Percentiles rank a stretch among this genome's conserved stretches.
These are phyloP conservation scores for Senecio squalidus DNA, from an alignment of 140 eudicot species.

Conservation along the genomic window DNA sequence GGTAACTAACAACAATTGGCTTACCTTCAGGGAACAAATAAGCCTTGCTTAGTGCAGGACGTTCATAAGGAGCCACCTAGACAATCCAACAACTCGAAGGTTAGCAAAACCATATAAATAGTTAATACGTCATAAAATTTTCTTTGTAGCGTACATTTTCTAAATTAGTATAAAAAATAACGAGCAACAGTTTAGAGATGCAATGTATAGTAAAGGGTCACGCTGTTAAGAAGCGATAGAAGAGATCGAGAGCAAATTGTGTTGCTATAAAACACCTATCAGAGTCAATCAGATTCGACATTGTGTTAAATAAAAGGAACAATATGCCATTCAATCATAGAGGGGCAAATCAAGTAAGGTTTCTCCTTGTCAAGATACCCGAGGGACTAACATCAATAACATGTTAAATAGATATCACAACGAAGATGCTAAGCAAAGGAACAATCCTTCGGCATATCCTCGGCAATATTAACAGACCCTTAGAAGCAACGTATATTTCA, in stretches of 20 bases:
- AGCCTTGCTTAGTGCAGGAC: constrained; percentile 96
- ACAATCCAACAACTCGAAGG: constrained; percentile 16
- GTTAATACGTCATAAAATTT: constrained; percentile 1
- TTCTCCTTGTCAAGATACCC: too few species aligned
- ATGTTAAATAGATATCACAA: neutral
- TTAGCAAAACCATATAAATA: constrained; percentile 12
- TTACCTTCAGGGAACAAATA: constrained; percentile 86
- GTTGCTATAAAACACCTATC: neutral
- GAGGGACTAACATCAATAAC: too few species aligned
- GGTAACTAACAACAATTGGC: too few species aligned
- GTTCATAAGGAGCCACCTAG: constrained; percentile 98
- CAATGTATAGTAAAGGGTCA: neutral
- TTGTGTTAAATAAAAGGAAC: too few species aligned
- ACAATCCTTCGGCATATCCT: neutral
- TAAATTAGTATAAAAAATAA: neutral
- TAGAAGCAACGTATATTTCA: too few species aligned
- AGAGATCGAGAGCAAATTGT: neutral
- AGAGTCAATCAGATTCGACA: neutral
- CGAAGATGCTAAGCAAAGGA: neutral
- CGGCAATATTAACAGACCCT: too few species aligned
- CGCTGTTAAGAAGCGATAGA: neutral
- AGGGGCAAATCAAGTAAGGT: neutral
- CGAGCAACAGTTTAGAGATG: constrained; percentile 3
- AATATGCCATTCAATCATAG: neutral
- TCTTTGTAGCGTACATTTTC: too few species aligned